These are phyloP conservation scores for Candida alai DNA, from an alignment of 805 yeast species.

Conservation along the genomic window DNA sequence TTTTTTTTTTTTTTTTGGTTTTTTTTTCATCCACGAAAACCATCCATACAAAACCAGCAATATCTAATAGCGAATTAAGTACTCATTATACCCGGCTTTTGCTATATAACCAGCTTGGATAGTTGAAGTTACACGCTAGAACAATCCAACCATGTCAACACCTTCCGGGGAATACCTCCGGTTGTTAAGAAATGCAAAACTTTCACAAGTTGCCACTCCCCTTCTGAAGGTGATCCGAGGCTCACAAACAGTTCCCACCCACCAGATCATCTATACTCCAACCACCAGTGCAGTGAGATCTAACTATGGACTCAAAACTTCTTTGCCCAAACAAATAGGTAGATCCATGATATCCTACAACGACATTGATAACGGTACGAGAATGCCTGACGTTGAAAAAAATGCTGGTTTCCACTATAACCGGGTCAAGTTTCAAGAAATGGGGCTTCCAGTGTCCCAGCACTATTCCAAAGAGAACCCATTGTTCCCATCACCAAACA, in stretches of 20 bases:
- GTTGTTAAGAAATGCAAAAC: slow-evolving; percentile 37
- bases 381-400: slow-evolving; percentile 69
- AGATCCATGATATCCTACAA: slow-evolving; percentile 58
- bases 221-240: slow-evolving; percentile 29
- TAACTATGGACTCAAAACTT: slow-evolving; percentile 73
- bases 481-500: slow-evolving; percentile 34
- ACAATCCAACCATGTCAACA: too few species aligned
- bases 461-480: slow-evolving; percentile 33
- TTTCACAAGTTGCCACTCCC: slow-evolving; percentile 45
- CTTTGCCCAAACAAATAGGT: slow-evolving; percentile 60
- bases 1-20: too few species aligned
- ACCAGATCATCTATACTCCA: slow-evolving; percentile 69
- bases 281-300: slow-evolving; percentile 59
- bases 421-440: slow-evolving; percentile 63
- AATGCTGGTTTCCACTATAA: slow-evolving; percentile 57
- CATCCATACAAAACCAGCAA: too few species aligned
- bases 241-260: slow-evolving; percentile 49
- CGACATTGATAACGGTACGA: slow-evolving; percentile 62
- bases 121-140: not conserved
- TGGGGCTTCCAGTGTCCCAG: slow-evolving; percentile 48
- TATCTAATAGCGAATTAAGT: too few species aligned
- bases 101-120: too few species aligned
- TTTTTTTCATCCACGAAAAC: too few species aligned
- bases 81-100: too few species aligned
- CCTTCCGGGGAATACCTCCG: slow-evolving; percentile 30